phyloP scores from a whole-genome alignment of 176 grass and related monocot genomes.

The Juncus inflexus region DNA sequence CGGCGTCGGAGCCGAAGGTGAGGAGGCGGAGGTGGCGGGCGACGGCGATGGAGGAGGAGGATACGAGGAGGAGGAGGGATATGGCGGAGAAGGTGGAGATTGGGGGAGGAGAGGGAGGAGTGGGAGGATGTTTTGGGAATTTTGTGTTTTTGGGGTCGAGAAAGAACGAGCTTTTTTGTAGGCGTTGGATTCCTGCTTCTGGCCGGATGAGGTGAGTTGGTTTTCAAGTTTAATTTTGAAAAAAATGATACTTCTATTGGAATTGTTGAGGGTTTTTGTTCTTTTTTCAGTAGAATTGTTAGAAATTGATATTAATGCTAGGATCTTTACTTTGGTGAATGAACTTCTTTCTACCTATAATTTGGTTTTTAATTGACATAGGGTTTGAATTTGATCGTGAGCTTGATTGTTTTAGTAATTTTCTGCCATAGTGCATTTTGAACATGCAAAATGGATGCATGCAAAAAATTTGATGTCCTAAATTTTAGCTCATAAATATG shows the following conservation, averaged over 20 bases:
- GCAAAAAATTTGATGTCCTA: neutral
- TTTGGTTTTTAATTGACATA: neutral
- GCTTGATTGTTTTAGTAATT: no score
- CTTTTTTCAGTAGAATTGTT: neutral
- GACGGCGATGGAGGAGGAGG: constrained; percentile 39
- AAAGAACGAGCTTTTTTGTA: constrained; percentile 79
- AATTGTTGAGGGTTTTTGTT: neutral
- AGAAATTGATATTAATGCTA: neutral
- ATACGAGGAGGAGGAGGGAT: constrained; percentile 32
- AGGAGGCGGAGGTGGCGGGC: constrained; percentile 13
- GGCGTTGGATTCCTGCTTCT: constrained; percentile 51
- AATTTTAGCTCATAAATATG: no score
- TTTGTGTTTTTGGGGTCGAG: constrained; percentile 62
- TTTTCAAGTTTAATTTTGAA: neutral
- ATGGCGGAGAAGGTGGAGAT: constrained; percentile 32
- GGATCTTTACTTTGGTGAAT: neutral
- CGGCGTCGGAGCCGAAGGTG: neutral
- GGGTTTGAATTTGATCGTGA: no score
- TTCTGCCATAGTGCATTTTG: no score
- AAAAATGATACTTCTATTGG: neutral
- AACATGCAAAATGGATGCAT: neutral
- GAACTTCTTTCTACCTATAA: neutral
- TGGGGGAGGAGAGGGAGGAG: constrained; percentile 25
- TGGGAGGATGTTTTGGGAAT: constrained; percentile 26
- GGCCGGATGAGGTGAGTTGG: constrained; percentile 55